Evolutionary conservation across 352 stramenopile genomes (phyloP).

Genomic region (Thraustochytrium sp.): DNA sequence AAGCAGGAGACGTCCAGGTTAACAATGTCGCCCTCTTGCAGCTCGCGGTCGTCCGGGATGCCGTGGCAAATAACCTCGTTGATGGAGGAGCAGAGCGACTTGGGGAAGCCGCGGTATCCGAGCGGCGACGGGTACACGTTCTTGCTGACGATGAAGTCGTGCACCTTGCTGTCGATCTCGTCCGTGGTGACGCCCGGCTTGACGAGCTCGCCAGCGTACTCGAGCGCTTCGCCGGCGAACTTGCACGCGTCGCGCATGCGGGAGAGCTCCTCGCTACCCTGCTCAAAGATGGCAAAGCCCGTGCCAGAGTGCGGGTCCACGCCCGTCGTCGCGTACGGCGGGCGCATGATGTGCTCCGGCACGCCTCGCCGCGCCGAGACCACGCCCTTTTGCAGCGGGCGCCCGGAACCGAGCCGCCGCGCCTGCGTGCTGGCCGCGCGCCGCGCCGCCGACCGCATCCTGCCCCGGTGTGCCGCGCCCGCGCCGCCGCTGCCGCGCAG

Average conservation of each 20-base stretch:
- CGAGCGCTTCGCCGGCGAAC: constrained; percentile 68
- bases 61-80: constrained; percentile 96
- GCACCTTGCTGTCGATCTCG: constrained; percentile 83
- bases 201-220: constrained; percentile 66
- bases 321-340: constrained; percentile 16
- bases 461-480: too few species aligned
- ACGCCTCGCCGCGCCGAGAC: not conserved
- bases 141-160: constrained; percentile 75
- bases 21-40: constrained; percentile 87
- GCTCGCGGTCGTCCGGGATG: constrained; percentile 82
- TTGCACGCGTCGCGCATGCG: constrained; percentile 62
- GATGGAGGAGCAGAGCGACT: constrained; percentile 87
- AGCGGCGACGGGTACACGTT: constrained; percentile 72
- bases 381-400: not conserved
- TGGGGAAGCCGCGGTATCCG: constrained; percentile 87
- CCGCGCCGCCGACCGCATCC: too few species aligned
- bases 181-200: constrained; percentile 79
- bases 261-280: not conserved
- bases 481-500: too few species aligned
- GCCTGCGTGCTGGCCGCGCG: too few species aligned
- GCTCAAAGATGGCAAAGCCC: not conserved
- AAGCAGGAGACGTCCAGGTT: constrained; percentile 94
- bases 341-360: constrained; percentile 13
- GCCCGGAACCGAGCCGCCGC: not conserved
- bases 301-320: not conserved